Base-by-base conservation (phyloP, 495 filamentous ascomycete species). In the Penicillium goetzii region DNA sequence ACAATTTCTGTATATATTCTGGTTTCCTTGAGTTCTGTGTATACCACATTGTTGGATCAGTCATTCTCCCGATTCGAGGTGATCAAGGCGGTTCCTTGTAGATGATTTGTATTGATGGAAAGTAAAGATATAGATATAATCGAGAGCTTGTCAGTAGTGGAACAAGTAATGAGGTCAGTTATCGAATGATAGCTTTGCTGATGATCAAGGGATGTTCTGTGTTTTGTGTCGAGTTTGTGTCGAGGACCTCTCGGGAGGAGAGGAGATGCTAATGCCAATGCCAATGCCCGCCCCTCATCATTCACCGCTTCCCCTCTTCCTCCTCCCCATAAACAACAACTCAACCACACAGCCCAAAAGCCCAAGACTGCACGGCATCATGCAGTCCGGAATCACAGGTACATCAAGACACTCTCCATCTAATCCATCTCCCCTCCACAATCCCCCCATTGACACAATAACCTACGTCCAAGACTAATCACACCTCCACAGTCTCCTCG, bases 341-440 rank as follows among this genome's bases (percentile, higher is more conserved):
- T 52, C 56, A 54, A 59, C 49, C 33, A 54, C 1, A 33, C 32
- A 60, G 19, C 0, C 49, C 10, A 32, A 41, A 41, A 26, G 59
- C 61, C 51, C 41, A 56, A 47, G 19, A 41, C 45, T 65, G 47
- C 47, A 53, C 61, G 64, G 36, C 74, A 78, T 72, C 63, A 96
- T 96, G 92, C 92, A 96, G 83, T 96, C 92, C 17, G 92, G 92
- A 77, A 96, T 96, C 68, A 86, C 89, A 76, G 90, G 90, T 92
- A 80, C 62, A 72, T 53, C 54, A 8, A 61, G 36, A 23, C 3
- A 3, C 28, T 12, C 28, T 12, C 34, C 25, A 32, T 43, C 23
- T 28, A 19, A 19, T 21, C 40, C 6, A 17, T 30, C 21, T 14
- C 19, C n/a, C 23, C 15, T 12, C 15, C 19, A 23, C 15, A 54